phyloP scores from a whole-genome alignment of 352 stramenopile species.

The Thalassiosira mediterranea region DNA sequence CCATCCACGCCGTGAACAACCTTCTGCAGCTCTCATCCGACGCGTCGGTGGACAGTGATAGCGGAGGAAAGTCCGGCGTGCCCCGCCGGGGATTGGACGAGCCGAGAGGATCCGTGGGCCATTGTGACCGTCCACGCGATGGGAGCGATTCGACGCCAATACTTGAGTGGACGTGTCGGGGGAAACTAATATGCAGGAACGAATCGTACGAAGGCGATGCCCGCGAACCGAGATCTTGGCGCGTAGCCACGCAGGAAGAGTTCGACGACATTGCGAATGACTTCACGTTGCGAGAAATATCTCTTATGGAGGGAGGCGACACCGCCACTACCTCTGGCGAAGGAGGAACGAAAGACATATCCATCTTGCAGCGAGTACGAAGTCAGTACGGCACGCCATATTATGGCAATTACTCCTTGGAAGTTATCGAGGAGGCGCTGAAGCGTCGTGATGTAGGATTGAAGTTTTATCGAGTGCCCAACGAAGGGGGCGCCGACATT shows the following conservation, averaged over 20 bases:
- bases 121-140: no score
- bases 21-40: slow-evolving; percentile 7
- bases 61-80: background rate
- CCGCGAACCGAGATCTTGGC: slow-evolving; percentile 1
- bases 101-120: background rate
- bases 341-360: no score
- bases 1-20: slow-evolving; percentile 51
- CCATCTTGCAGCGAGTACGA: slow-evolving; percentile 30
- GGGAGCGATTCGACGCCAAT: background rate
- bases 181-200: no score
- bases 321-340: background rate
- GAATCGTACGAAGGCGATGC: background rate
- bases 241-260: slow-evolving; percentile 33
- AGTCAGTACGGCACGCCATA: slow-evolving; percentile 37
- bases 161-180: no score
- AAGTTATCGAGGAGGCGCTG: slow-evolving; percentile 33
- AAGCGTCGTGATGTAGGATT: slow-evolving; percentile 36
- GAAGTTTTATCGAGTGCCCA: slow-evolving; percentile 37
- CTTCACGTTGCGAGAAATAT: slow-evolving; percentile 31
- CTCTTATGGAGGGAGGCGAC: slow-evolving; percentile 26
- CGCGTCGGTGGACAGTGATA: background rate
- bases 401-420: slow-evolving; percentile 48
- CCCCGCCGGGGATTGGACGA: slow-evolving; percentile 10
- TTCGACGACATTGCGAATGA: slow-evolving; percentile 48
- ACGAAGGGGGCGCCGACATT: background rate